These are phyloP conservation scores for Colletotrichum sp. DNA, from an alignment of 2,329 filamentous ascomycete species.

Conservation along the genomic window DNA sequence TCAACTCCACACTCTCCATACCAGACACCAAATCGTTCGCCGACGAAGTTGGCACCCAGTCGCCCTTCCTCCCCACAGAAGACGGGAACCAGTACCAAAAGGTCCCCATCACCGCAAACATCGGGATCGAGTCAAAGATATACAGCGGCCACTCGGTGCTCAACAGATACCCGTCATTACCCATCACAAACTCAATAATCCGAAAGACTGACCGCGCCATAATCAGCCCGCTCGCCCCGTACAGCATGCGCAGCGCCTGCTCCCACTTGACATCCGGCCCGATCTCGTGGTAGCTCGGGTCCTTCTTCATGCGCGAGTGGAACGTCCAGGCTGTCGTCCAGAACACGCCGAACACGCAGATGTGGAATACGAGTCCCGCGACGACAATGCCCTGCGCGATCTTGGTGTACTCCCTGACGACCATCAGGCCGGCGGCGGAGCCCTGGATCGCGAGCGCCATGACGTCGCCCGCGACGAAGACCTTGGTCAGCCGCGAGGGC, in stretches of 20 bases:
- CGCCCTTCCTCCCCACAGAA: neutral
- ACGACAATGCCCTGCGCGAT: constrained; percentile 42
- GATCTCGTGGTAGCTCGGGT: neutral
- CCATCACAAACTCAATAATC: constrained; percentile 52
- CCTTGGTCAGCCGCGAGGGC: constrained; percentile 50
- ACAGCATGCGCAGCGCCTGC: constrained; percentile 3
- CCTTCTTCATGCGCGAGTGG: neutral
- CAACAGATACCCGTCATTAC: constrained; percentile 43
- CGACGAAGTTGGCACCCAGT: neutral
- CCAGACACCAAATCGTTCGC: neutral
- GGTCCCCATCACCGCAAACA: constrained; percentile 32
- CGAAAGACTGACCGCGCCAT: constrained; percentile 50
- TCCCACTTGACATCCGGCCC: neutral
- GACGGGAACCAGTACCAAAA: constrained; percentile 26
- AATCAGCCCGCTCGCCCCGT: constrained; percentile 25
- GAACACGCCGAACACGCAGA: constrained; percentile 59
- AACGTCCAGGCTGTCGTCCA: constrained; percentile 29
- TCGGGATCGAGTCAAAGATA: constrained; percentile 46
- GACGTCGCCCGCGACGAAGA: constrained; percentile 59
- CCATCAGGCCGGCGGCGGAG: constrained; percentile 32
- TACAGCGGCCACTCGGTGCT: constrained; percentile 47
- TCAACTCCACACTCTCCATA: neutral
- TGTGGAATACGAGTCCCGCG: constrained; percentile 61
- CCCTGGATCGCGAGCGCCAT: constrained; percentile 37
- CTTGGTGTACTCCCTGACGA: constrained; percentile 34